Base-by-base conservation (phyloP, 2,329 filamentous ascomycete genomes). In the Aspergillus pseudonomiae region DNA sequence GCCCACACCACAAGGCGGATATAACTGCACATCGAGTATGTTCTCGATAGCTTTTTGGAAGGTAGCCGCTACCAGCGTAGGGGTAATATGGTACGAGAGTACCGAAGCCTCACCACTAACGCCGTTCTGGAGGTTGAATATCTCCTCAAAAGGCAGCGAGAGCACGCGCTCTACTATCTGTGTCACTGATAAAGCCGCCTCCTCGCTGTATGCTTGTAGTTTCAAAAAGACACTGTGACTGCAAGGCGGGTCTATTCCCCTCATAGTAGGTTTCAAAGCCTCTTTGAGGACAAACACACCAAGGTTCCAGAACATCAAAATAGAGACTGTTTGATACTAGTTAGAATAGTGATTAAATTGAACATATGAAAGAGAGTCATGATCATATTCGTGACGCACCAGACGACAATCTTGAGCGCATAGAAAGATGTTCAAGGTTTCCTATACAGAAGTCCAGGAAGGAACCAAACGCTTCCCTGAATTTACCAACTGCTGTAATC, bases 31-130 rank as follows among this genome's bases (percentile, higher is more conserved):
- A 14, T 62, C 12, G 26, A 70, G 59, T 5, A 63, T 60, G 26
- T 58, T 57, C 48, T 65, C 66, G 1, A 72, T 61, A 5, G 69
- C 64, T 14, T 63, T 68, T 45, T 67, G 58, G 11, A 71, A 58
- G 5, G 66, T 56, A 1, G 62, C 45, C 9, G 63, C 60, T 43
- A 68, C 63, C 2, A 71, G 45, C 4, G 59, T 66, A 12, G 70
- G 69, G 4, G 67, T 71, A 14, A 72, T 63, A 57, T 71, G 70
- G 41, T 70, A 71, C 4, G 65, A 66, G 12, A 63, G 65, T 16
- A 71, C 62, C 3, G 69, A 67, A 3, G 64, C 59, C 36, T 71
- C 68, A 0, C 65, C 56, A n/a, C 62, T 55, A 10, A 72, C 50
- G 4, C 69, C 70, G 43, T 69, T 71, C n/a, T 63, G 66, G 19